These are phyloP conservation scores for Xylaria multiplex DNA, from an alignment of 2,329 filamentous ascomycete species.

Conservation along the genomic window DNA sequence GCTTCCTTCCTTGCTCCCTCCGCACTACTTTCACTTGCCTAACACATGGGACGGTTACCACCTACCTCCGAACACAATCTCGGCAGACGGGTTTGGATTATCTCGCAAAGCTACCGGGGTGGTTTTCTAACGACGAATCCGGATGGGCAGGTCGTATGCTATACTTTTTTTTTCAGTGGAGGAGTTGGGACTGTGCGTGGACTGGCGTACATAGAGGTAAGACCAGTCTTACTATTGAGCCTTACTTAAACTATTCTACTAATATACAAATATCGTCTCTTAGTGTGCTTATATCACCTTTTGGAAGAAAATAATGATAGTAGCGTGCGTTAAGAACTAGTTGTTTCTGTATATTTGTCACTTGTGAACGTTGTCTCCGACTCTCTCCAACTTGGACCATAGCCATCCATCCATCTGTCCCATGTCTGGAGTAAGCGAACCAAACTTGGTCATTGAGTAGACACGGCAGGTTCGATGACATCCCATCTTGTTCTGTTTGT, in stretches of 20 bases:
- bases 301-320: not conserved
- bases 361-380: not conserved
- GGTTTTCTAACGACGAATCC: not conserved
- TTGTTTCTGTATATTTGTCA: not conserved
- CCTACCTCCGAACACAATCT: slow-evolving; percentile 1
- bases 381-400: slow-evolving; percentile 2
- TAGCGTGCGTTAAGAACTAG: not conserved
- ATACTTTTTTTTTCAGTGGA: not conserved
- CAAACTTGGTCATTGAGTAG: not conserved
- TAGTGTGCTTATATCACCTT: slow-evolving; percentile 6
- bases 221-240: slow-evolving; percentile 14
- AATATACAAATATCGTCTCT: slow-evolving; percentile 5
- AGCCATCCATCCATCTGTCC: not conserved
- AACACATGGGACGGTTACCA: slow-evolving; percentile 15
- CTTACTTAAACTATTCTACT: not conserved
- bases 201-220: not conserved
- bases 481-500: not conserved
- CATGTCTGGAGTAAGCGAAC: not conserved
- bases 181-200: not conserved
- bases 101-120: not conserved
- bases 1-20: not conserved
- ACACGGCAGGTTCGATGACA: not conserved
- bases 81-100: not conserved
- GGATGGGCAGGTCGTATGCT: not conserved
- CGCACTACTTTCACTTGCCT: not conserved